Evolutionary conservation across 2,329 filamentous ascomycete species (phyloP).

Genomic region (Paracoccidioides lutzii): DNA sequence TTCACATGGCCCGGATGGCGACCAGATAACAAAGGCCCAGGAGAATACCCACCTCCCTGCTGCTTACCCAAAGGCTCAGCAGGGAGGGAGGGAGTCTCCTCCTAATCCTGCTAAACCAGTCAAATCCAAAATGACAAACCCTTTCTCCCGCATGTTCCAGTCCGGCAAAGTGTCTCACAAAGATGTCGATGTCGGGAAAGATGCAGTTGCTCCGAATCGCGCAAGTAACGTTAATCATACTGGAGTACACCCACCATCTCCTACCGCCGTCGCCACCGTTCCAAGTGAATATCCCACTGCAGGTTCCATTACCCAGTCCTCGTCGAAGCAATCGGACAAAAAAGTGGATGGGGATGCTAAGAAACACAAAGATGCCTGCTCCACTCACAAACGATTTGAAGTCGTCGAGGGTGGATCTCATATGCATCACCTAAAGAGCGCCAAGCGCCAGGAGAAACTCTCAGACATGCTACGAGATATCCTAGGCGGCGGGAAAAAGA

Average conservation of each 20-base stretch:
- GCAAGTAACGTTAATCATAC: constrained; percentile 17
- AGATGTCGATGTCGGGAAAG: constrained; percentile 21
- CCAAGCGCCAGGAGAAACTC: constrained; percentile 86
- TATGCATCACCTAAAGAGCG: constrained; percentile 77
- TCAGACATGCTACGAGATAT: constrained; percentile 81
- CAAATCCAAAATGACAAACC: constrained; percentile 35
- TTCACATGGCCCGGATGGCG: constrained; percentile 18
- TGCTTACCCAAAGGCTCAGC: constrained; percentile 8
- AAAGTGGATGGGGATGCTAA: constrained; percentile 21
- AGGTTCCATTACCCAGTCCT: constrained; percentile 2
- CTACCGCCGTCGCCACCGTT: neutral
- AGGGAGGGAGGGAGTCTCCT: constrained; percentile 25
- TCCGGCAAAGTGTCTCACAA: constrained; percentile 25
- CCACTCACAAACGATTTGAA: constrained; percentile 41
- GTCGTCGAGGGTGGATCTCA: constrained; percentile 56
- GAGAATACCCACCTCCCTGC: constrained; percentile 29
- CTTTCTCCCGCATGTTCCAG: constrained; percentile 35
- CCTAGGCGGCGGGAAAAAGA: constrained; percentile 67
- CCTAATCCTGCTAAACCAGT: constrained; percentile 25
- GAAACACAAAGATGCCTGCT: constrained; percentile 20
- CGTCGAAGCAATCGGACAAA: constrained; percentile 20
- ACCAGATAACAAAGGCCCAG: constrained; percentile 31
- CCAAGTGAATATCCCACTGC: neutral
- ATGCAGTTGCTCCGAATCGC: constrained; percentile 26
- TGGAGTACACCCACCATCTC: neutral